These are phyloP conservation scores for Hymenoscyphus infarciens DNA, from an alignment of 2,329 filamentous ascomycete genomes.

Conservation along the genomic window DNA sequence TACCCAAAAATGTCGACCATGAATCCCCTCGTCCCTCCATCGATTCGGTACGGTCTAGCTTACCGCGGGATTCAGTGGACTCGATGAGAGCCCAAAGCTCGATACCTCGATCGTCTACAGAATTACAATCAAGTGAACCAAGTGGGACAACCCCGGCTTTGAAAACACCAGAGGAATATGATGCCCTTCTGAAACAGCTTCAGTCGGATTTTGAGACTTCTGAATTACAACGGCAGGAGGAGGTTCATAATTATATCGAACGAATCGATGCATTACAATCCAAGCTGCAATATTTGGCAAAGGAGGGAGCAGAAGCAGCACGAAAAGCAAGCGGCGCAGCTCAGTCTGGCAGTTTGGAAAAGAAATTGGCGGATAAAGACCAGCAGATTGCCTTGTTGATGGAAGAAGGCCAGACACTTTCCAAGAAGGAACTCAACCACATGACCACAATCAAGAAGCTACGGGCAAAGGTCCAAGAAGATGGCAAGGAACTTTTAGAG, in stretches of 20 bases:
- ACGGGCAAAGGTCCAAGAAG: conserved; percentile 59
- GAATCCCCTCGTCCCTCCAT: conserved; percentile 29
- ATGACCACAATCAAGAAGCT: conserved; percentile 80
- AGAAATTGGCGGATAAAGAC: conserved; percentile 83
- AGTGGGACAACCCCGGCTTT: conserved; percentile 4
- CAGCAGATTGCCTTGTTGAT: conserved; percentile 85
- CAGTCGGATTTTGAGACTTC: conserved; percentile 31
- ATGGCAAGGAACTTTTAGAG: conserved; percentile 61
- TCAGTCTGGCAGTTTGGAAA: conserved; percentile 63
- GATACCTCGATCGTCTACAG: conserved; percentile 31
- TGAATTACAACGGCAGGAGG: conserved; percentile 63
- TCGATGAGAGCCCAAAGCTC: conserved; percentile 22
- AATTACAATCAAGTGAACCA: conserved; percentile 25
- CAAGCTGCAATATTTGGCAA: conserved; percentile 84
- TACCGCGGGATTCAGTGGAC: conserved; percentile 28
- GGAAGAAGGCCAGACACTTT: conserved; percentile 87
- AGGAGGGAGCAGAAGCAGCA: conserved; percentile 73
- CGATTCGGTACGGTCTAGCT: conserved; percentile 29
- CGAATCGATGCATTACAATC: conserved; percentile 87
- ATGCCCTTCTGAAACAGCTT: conserved; percentile 39
- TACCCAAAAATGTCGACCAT: conserved; percentile 16
- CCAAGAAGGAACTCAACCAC: conserved; percentile 81
- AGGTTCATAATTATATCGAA: conserved; percentile 79
- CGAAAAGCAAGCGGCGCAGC: conserved; percentile 63
- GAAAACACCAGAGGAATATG: conserved; percentile 37